Conservation (phyloP, 2,329 filamentous ascomycete genomes). For the Penicillium sp. region DNA sequence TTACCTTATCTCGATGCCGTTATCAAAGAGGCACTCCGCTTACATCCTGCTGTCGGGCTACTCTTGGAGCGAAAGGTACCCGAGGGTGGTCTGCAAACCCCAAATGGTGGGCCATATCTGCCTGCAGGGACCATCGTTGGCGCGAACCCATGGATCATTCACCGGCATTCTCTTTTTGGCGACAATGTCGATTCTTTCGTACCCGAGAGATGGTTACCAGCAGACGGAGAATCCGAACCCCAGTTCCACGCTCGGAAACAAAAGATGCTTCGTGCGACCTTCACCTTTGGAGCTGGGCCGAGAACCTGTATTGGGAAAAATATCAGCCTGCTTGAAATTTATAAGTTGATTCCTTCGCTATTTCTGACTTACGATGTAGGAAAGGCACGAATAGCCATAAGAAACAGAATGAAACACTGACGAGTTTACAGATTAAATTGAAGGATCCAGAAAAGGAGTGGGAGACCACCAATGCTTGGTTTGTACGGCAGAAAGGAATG, state of each 20-base stretch:
- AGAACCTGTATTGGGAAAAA: slow-evolving; percentile 62
- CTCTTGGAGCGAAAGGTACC: slow-evolving; percentile 31
- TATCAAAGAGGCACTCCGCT: slow-evolving; percentile 32
- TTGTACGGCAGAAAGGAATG: slow-evolving; percentile 47
- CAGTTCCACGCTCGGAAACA: slow-evolving; percentile 18
- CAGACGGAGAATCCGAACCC: slow-evolving; percentile 15
- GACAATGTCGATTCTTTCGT: slow-evolving; percentile 23
- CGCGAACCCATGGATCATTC: slow-evolving; percentile 38
- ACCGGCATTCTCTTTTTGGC: slow-evolving; percentile 29
- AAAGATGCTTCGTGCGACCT: slow-evolving; percentile 26
- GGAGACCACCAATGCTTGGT: slow-evolving; percentile 54
- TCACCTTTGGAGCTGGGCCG: slow-evolving; percentile 57
- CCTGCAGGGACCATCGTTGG: slow-evolving; percentile 36
- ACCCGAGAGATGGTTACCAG: slow-evolving; percentile 30
- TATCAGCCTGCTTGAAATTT: slow-evolving; percentile 60
- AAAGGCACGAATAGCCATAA: neutral
- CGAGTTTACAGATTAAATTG: slow-evolving; percentile 19
- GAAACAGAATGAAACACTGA: neutral
- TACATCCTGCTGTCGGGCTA: slow-evolving; percentile 30
- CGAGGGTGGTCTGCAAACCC: slow-evolving; percentile 24
- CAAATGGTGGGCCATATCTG: slow-evolving; percentile 24
- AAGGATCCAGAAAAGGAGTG: slow-evolving; percentile 22
- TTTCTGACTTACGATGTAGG: slow-evolving; percentile 34
- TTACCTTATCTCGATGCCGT: slow-evolving; percentile 36
- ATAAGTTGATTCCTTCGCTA: slow-evolving; percentile 62